Evolutionary conservation across 805 yeast species (phyloP), one percentile per base, ranked within the genome.

Genomic region (Lipomyces starkeyi): DNA sequence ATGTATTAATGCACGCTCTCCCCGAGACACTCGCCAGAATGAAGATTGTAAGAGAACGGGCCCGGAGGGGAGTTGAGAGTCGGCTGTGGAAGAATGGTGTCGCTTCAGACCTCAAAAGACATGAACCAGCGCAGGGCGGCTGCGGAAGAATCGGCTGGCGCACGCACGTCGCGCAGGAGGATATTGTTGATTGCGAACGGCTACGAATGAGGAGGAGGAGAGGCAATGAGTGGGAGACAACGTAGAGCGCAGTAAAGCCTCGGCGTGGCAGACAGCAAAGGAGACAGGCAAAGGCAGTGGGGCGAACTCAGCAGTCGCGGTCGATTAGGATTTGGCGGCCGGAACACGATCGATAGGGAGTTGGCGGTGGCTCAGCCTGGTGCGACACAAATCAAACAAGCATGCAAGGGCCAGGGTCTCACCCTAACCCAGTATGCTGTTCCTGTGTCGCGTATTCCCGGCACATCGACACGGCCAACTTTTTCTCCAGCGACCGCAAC

Each of bases 331-430:
- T 53, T 53, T 25, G 34, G 56, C 56, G 56, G 34, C 56, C 56
- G 34, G 56, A 22, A 53, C 56, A 53, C 34, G 56, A 53, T 53
- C 56, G 56, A 53, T 53, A 53, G 56, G 34, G 25, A 29, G 34
- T 29, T 25, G 56, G 56, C 56, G 56, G 34, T 53, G 56, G 49
- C 49, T 43, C 20, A 17, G 49, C 8, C 20, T n/a, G 13, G 22
- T 17, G 49, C 49, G 49, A 43, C 49, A 43, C 49, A 6, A 43
- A 43, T 17, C 20, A 17, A 13, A 13, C 17, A 37, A 37, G 3
- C 49, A 17, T 17, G 11, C 22, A 43, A n/a, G 22, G 49, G 49
- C 8, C 49, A 43, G 22, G 22, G 49, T 2, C 49, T 5, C 11
- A 43, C 49, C 49, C 49, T 43, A 43, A 43, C 49, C 49, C 43